phyloP scores from a whole-genome alignment of 2,329 filamentous ascomycete genomes.

The Botryotinia calthae region DNA sequence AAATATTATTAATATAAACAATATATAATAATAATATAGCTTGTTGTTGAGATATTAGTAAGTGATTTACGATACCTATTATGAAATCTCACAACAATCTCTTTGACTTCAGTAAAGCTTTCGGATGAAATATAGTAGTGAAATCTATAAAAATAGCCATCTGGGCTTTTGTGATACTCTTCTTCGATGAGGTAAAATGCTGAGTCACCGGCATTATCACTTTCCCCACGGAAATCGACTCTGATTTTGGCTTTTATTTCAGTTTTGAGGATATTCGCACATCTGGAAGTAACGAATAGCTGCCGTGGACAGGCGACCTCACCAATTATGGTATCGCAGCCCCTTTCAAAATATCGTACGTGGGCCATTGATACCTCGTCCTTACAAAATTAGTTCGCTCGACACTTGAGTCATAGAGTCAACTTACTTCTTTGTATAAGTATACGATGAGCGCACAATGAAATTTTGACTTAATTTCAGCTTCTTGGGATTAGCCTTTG shows the following conservation, averaged over 20 bases:
- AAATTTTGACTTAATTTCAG: not conserved
- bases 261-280: slow-evolving; percentile 17
- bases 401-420: not conserved
- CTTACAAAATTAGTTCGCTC: not conserved
- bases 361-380: slow-evolving; percentile 20
- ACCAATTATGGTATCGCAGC: slow-evolving; percentile 18
- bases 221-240: slow-evolving; percentile 19
- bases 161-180: not conserved
- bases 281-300: slow-evolving; percentile 24
- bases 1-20: too few species aligned
- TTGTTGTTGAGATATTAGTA: too few species aligned
- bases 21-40: too few species aligned
- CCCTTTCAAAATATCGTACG: slow-evolving; percentile 27
- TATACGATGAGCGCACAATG: not conserved
- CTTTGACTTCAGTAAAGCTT: slow-evolving; percentile 15
- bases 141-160: slow-evolving; percentile 23
- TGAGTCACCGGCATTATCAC: not conserved
- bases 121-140: slow-evolving; percentile 6
- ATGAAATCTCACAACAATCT: too few species aligned
- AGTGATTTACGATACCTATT: too few species aligned
- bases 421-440: not conserved
- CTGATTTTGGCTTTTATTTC: slow-evolving; percentile 25
- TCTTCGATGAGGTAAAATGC: not conserved
- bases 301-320: slow-evolving; percentile 25
- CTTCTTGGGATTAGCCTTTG: not conserved